Percentiles rank a stretch among this genome's conserved stretches.
Evolutionary conservation across 2,329 filamentous ascomycete genomes (phyloP).

Genomic region (Cladosporium sp.): DNA sequence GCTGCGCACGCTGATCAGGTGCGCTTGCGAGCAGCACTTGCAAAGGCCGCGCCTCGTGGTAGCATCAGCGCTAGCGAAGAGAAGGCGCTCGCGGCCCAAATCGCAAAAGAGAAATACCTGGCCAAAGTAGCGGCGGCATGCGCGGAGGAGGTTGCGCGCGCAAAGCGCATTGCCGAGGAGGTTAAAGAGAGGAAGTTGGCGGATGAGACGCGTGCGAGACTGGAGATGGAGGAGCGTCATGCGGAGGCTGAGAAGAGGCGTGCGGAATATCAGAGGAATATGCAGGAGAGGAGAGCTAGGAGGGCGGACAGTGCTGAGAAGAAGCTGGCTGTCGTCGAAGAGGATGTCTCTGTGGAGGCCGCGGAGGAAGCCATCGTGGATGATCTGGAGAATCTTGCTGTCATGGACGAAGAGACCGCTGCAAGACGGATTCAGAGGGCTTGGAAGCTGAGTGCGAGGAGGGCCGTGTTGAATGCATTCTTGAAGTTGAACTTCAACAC

Average conservation of each 20-base stretch:
- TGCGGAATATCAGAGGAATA: conserved; percentile 48
- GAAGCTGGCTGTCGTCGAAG: conserved; percentile 47
- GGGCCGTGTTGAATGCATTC: conserved; percentile 62
- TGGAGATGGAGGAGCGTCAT: conserved; percentile 75
- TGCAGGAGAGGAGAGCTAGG: conserved; percentile 43
- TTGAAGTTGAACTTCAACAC: conserved; percentile 63
- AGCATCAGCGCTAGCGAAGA: conserved; percentile 65
- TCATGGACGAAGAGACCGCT: conserved; percentile 58
- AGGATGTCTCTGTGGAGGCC: conserved; percentile 35
- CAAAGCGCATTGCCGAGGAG: conserved; percentile 76
- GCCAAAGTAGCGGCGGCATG: conserved; percentile 78
- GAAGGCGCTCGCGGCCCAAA: conserved; percentile 69
- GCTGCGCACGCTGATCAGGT: conserved; percentile 83
- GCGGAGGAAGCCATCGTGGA: conserved; percentile 42
- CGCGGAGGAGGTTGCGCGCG: conserved; percentile 76
- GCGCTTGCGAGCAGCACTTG: conserved; percentile 67
- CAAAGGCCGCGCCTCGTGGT: conserved; percentile 62
- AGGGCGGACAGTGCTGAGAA: conserved; percentile 44
- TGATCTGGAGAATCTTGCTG: conserved; percentile 27
- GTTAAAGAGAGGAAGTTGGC: conserved; percentile 78
- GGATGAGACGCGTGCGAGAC: conserved; percentile 63
- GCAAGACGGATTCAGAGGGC: conserved; percentile 64
- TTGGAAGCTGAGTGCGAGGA: conserved; percentile 61
- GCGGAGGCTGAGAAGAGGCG: conserved; percentile 72
- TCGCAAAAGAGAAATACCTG: conserved; percentile 74